Evolutionary conservation across 164 flowering plant species (phyloP), one percentile per base, ranked within the genome.

Genomic region (Magnolia kwangsiensis): DNA sequence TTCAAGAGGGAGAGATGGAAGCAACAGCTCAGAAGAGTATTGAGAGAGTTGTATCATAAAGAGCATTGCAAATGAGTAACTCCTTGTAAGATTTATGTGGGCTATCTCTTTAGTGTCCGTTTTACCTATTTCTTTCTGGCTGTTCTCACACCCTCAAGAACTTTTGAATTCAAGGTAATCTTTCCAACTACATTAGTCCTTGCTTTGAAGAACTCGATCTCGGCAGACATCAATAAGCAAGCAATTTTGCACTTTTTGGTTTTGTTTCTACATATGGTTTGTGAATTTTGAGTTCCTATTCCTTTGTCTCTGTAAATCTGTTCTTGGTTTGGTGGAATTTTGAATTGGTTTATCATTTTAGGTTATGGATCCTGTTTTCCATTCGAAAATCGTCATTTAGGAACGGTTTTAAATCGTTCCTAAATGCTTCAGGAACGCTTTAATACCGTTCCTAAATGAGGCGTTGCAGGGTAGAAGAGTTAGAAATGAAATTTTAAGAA

Each of bases 11-110:
- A n/a, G 72, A 49, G 45, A 67, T 23, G 24, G 45, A 55, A 8
- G 18, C 31, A 51, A 20, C 31, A 51, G 8, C 84, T 78, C 86
- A 81, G 76, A 93, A 87, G 87, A 82, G 78, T 61, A 70, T 96
- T 1, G 97, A 96, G 85, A 90, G 92, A 83, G 86, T 84, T 23
- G 87, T 96, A 29, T 94, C 99, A n/a, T 91, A 88, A 81, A 96
- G 73, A 79, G 97, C 94, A 64, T 58, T 93, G 79, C 89, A 91
- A 82, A 88, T 93, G 89, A 89, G 97, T 4, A 90, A 76, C 75
- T 83, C 85, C 97, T 31, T 96, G 99, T 73, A 91, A 91, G 82
- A 83, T 92, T 50, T 92, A 95, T 83, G 97, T 90, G 31, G 82
- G 24, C 67, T 92, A 92, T 74, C 85, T 96, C 4, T 87, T 86